phyloP scores from a whole-genome alignment of 2,329 filamentous ascomycete species.

The Aspergillus transmontanensis region DNA sequence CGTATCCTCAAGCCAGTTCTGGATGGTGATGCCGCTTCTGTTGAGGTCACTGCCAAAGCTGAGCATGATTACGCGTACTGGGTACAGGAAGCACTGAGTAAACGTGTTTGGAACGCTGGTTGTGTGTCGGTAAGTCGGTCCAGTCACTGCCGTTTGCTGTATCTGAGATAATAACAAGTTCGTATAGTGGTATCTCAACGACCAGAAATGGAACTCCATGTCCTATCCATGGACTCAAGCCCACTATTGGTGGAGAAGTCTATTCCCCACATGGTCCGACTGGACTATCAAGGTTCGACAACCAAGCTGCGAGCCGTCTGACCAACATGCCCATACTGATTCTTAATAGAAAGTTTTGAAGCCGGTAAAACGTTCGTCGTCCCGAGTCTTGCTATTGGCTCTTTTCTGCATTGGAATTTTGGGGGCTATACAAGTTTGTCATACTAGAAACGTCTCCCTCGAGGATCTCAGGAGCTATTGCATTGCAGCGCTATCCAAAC shows the following conservation, averaged over 20 bases:
- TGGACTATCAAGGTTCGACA: constrained; percentile 16
- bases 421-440: too few species aligned
- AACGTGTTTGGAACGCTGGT: constrained; percentile 51
- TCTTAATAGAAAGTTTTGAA: too few species aligned
- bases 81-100: constrained; percentile 48
- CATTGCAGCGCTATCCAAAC: too few species aligned
- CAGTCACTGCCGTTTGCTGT: neutral
- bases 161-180: too few species aligned
- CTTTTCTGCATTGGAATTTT: too few species aligned
- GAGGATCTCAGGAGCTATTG: too few species aligned
- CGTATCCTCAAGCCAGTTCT: constrained; percentile 59
- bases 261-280: constrained; percentile 31
- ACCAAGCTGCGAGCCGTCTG: too few species aligned
- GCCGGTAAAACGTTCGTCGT: too few species aligned
- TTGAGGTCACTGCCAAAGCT: constrained; percentile 51
- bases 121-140: constrained; percentile 18
- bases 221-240: constrained; percentile 31
- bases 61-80: constrained; percentile 49
- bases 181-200: constrained; percentile 27
- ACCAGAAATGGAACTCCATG: constrained; percentile 30
- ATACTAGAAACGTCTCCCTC: too few species aligned
- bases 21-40: constrained; percentile 42
- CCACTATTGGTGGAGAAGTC: constrained; percentile 30
- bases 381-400: too few species aligned
- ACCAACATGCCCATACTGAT: too few species aligned